Evolutionary conservation across 495 filamentous ascomycete genomes (phyloP), one percentile per base, ranked within the genome.

Genomic region (Daldinia childiae): DNA sequence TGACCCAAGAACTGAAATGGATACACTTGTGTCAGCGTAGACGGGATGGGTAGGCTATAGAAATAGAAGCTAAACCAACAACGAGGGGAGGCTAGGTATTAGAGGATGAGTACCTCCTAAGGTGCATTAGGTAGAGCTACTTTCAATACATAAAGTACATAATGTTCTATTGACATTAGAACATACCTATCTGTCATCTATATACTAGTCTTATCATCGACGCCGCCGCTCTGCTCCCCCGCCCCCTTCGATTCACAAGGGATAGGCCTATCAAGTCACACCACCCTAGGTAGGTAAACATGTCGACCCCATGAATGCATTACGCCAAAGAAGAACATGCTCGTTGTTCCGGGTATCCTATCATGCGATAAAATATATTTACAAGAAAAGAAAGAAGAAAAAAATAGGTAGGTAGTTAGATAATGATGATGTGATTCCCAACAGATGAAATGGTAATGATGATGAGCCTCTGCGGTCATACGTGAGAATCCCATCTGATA

Each of bases 271-370:
- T 9, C 36, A 41, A 50, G 29, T n/a, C 15, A 45, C 11, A n/a
- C 15, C 38, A 48, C 36, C 45, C 45, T 17, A 27, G n/a, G n/a
- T n/a, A n/a, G n/a, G n/a, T n/a, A n/a, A 50, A 9, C 34, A 21
- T 54, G n/a, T 24, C 45, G 29, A 66, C 51, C 52, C 51, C 36
- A 70, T 7, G 27, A 39, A 48, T 17, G 48, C 48, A 21, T 43
- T 27, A 36, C n/a, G 54, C n/a, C 29, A 72, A 66, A 15, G 41
- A 24, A 12, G 48, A 69, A 58, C 63, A 67, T 56, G 64, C 24
- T 58, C 43, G 24, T 50, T 56, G 70, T 69, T 62, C 58, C 62
- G 70, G 70, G 70, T 73, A 73, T 73, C 65, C 30, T 68, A 72
- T 61, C 59, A 72, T 68, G 64, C 63, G 59, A 68, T 67, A 45